A percentile compares a stretch with the other conserved stretches of the same genome.
phyloP scores from a whole-genome alignment of 2,329 filamentous ascomycete genomes.

The Metarhizium rileyi region DNA sequence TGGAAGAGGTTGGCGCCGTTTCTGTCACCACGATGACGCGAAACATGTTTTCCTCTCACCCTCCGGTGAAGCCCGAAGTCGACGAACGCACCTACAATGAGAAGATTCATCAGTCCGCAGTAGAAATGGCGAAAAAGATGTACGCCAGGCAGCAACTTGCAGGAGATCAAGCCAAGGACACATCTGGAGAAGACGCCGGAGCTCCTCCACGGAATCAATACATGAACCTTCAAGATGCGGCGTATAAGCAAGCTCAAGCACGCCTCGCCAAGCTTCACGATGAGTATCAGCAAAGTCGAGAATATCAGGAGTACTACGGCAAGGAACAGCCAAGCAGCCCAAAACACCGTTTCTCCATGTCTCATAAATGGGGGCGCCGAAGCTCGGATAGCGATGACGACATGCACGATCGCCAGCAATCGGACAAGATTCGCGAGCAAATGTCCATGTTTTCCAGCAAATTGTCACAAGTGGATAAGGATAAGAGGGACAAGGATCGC shows the following conservation, averaged over 20 bases:
- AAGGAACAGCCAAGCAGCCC: conserved; percentile 25
- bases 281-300: conserved; percentile 51
- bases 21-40: conserved; percentile 58
- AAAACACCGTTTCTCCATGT: conserved; percentile 37
- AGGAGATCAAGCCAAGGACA: conserved; percentile 39
- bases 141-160: conserved; percentile 60
- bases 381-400: conserved; percentile 55
- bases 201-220: conserved; percentile 40
- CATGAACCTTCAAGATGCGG: conserved; percentile 70
- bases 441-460: conserved; percentile 69
- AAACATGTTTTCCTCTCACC: conserved; percentile 69
- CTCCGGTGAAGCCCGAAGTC: conserved; percentile 59
- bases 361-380: conserved; percentile 49
- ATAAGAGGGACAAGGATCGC: conserved; percentile 67
- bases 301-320: conserved; percentile 71
- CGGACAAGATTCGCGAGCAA: conserved; percentile 63
- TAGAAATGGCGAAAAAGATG: conserved; percentile 86
- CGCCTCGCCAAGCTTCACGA: conserved; percentile 71
- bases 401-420: conserved; percentile 56
- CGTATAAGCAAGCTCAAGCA: conserved; percentile 77
- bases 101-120: conserved; percentile 67
- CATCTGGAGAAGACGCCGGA: conserved; percentile 22
- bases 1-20: conserved; percentile 54
- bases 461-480: conserved; percentile 57
- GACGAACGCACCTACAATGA: conserved; percentile 67